A percentile compares a stretch with the other conserved stretches of the same genome.
phyloP scores from a whole-genome alignment of 2,329 filamentous ascomycete genomes.

The Teratosphaeria pseudoeucalypti region DNA sequence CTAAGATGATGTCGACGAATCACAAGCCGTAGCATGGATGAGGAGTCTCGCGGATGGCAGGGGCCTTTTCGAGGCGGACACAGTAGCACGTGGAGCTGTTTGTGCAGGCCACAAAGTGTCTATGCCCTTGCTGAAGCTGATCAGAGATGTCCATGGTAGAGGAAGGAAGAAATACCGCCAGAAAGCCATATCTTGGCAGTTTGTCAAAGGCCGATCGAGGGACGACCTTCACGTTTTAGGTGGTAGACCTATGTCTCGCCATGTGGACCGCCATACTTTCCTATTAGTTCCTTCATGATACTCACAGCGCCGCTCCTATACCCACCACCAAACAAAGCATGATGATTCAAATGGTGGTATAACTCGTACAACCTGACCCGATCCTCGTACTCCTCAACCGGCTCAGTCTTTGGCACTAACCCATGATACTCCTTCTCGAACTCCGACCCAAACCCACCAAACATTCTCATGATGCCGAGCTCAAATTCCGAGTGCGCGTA shows the following conservation, averaged over 20 bases:
- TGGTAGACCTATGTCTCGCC: neutral
- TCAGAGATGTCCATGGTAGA: too few relatives aligned
- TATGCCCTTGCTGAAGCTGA: too few relatives aligned
- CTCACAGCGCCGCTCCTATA: conserved; percentile 66
- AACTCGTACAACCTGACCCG: conserved; percentile 71
- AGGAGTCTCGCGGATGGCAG: too few relatives aligned
- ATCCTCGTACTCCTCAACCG: conserved; percentile 74
- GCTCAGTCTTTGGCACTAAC: conserved; percentile 69
- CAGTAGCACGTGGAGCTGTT: too few relatives aligned
- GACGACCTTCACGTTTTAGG: too few relatives aligned
- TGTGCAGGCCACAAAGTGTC: too few relatives aligned
- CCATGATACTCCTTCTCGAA: conserved; percentile 72
- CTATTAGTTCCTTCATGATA: conserved; percentile 65
- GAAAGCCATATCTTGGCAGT: too few relatives aligned
- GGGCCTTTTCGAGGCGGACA: too few relatives aligned
- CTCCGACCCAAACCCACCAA: conserved; percentile 65
- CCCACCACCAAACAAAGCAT: conserved; percentile 69
- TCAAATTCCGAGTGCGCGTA: conserved; percentile 88
- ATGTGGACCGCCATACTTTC: conserved; percentile 51
- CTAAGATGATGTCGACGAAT: too few relatives aligned
- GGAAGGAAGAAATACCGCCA: too few relatives aligned
- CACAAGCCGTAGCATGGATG: too few relatives aligned
- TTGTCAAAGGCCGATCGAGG: too few relatives aligned
- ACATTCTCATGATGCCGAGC: conserved; percentile 91
- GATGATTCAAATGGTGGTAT: conserved; percentile 84